Conservation (phyloP, 441 rosid species). For the Flueggea neowawraea region DNA sequence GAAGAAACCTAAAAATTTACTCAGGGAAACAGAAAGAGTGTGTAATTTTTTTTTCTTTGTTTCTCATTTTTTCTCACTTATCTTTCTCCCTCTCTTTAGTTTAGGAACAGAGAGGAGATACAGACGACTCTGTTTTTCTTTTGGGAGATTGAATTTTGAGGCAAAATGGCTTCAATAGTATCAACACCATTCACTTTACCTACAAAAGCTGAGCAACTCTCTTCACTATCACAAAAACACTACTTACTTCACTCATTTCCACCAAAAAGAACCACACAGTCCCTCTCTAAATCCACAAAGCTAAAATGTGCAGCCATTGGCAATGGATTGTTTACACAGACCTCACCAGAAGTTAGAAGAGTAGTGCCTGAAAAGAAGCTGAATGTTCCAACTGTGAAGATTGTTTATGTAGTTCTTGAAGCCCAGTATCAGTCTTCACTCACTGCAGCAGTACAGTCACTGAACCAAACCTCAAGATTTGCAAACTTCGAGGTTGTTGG, state of each 20-base stretch:
- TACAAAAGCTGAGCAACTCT: slow-evolving; percentile 62
- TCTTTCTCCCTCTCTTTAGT: slow-evolving; percentile 15
- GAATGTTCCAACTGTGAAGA: slow-evolving; percentile 71
- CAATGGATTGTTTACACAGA: slow-evolving; percentile 96
- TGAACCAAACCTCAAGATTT: slow-evolving; percentile 53
- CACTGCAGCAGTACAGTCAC: slow-evolving; percentile 66
- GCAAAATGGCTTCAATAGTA: slow-evolving; percentile 70
- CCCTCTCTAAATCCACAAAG: slow-evolving; percentile 37
- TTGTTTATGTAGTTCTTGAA: slow-evolving; percentile 94
- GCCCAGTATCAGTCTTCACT: slow-evolving; percentile 95
- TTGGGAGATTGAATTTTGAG: background rate
- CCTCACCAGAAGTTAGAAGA: slow-evolving; percentile 83
- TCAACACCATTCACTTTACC: slow-evolving; percentile 69
- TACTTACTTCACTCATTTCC: slow-evolving; percentile 78
- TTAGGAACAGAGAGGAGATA: slow-evolving; percentile 19
- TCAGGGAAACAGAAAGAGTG: background rate
- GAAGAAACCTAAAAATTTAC: slow-evolving; percentile 5
- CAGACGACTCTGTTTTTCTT: slow-evolving; percentile 25
- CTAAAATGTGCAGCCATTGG: slow-evolving; percentile 70
- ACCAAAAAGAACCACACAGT: slow-evolving; percentile 46
- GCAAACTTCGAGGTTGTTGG: slow-evolving; percentile 89
- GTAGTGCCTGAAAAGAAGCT: slow-evolving; percentile 67
- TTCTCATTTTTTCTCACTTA: background rate
- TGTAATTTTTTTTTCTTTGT: slow-evolving; percentile 1
- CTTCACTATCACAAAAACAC: slow-evolving; percentile 66